phyloP scores from a whole-genome alignment of 2,329 filamentous ascomycete species.

The Cytospora schulzeri region DNA sequence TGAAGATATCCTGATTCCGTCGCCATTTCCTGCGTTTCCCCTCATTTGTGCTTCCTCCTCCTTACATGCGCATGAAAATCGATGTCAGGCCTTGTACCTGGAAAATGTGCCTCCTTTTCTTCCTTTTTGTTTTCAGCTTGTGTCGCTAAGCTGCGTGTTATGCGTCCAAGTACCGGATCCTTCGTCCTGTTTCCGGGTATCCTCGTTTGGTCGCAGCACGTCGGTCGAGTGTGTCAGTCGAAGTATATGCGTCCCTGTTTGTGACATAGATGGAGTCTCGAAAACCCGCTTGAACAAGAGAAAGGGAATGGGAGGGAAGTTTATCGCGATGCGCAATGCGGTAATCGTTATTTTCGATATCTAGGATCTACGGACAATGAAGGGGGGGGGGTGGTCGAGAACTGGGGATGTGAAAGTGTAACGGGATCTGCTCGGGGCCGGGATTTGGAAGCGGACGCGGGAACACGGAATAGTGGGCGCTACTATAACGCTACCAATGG shows the following conservation, averaged over 20 bases:
- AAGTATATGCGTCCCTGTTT: not conserved
- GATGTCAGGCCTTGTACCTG: not conserved
- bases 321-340: not conserved
- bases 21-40: slow-evolving; percentile 12
- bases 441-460: not conserved
- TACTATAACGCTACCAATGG: too few species aligned
- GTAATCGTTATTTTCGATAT: not conserved
- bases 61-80: not conserved
- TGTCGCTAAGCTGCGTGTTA: not conserved
- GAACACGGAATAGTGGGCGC: not conserved
- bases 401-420: not conserved
- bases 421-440: not conserved
- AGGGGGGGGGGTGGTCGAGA: not conserved
- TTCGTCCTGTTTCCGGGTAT: not conserved
- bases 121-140: not conserved
- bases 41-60: not conserved
- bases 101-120: not conserved
- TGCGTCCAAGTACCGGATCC: not conserved
- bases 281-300: not conserved
- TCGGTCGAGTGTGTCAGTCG: not conserved
- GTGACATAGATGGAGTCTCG: not conserved
- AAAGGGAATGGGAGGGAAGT: not conserved
- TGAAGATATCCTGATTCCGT: slow-evolving; percentile 2
- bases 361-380: not conserved
- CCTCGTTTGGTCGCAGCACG: not conserved